Base-by-base conservation (phyloP, 768 basidiomycete genomes). In the Baorangia bicolor region DNA sequence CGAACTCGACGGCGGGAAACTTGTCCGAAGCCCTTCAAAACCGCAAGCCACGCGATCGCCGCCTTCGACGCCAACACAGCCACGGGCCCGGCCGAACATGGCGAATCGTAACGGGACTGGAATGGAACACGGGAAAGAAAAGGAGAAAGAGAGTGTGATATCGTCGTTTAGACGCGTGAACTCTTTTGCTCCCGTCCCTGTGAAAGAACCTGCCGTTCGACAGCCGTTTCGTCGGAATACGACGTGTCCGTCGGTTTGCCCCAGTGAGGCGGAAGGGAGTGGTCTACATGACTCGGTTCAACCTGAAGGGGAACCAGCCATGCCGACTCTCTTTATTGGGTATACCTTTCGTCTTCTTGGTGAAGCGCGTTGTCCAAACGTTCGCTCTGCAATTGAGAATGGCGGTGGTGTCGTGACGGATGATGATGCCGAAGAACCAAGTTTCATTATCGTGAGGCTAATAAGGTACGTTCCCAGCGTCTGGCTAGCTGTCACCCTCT, bases 401-500 rank as follows among this genome's bases (percentile, higher is more conserved):
- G 87, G 89, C 0, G 88, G 88, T 1, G 68, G 61, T 18, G 71
- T 83, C 64, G 73, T 78, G 39, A 75, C 27, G 34, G 61, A 67
- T 9, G 74, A 73, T 14, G 81, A 80, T n/a, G 66, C 79, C 10
- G 75, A 76, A 14, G 77, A 80, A 18, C 81, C 81, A 1, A 83
- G 85, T 69, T 88, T 82, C 57, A 77, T 90, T 51, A 70, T 92
- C 52, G 88, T 92, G 14, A 75, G 91, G 55, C 73, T 93, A 13
- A 83, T 87, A 59, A 90, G 89, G 91, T 91, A 52, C 11, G 75
- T 56, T 30, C 10, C 18, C 11, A 12, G 5, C 2, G 16, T 25
- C n/a, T 1, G 2, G 16, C 14, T 23, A 0, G 4, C 5, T 20
- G 18, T 41, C 5, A 4, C 27, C n/a, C 4, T 38, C 28, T 31